Conservation (phyloP, 2,329 filamentous ascomycete species). For the Fusarium haematococcum region DNA sequence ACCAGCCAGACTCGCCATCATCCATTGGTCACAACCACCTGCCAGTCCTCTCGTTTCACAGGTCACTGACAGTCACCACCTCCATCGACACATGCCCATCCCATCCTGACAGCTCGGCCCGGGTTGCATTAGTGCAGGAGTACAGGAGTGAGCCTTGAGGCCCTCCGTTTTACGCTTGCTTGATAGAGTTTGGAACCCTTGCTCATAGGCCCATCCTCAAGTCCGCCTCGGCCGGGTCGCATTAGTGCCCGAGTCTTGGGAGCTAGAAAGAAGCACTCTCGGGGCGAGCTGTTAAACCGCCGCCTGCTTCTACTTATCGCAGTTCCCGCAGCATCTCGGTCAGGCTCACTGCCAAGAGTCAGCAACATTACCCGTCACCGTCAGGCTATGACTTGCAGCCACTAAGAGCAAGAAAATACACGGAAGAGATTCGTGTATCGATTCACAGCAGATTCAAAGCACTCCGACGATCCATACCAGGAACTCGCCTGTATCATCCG, state of each 20-base stretch:
- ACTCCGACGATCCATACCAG: not conserved
- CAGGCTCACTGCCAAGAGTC: not conserved
- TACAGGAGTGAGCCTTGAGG: not conserved
- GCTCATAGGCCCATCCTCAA: not conserved
- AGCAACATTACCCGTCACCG: not conserved
- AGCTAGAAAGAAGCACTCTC: not conserved
- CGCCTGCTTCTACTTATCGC: not conserved
- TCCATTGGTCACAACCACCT: slow-evolving; percentile 12
- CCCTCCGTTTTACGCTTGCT: not conserved
- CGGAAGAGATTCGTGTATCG: not conserved
- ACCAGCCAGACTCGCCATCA: not conserved
- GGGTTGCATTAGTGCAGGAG: slow-evolving; percentile 30
- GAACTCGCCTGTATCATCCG: not conserved
- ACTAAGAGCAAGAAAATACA: not conserved
- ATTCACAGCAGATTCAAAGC: not conserved
- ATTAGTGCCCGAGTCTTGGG: slow-evolving; percentile 24
- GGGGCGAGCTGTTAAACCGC: not conserved
- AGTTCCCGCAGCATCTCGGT: not conserved
- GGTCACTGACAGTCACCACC: slow-evolving; percentile 3
- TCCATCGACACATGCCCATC: not conserved
- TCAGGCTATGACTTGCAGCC: not conserved
- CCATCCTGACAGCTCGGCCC: slow-evolving; percentile 31
- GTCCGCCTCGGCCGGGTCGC: slow-evolving; percentile 10
- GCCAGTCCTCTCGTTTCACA: slow-evolving; percentile 20
- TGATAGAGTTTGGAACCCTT: not conserved